These are phyloP conservation scores for Sarocladiaceae sp. DNA, from an alignment of 2,329 filamentous ascomycete species.

Conservation along the genomic window DNA sequence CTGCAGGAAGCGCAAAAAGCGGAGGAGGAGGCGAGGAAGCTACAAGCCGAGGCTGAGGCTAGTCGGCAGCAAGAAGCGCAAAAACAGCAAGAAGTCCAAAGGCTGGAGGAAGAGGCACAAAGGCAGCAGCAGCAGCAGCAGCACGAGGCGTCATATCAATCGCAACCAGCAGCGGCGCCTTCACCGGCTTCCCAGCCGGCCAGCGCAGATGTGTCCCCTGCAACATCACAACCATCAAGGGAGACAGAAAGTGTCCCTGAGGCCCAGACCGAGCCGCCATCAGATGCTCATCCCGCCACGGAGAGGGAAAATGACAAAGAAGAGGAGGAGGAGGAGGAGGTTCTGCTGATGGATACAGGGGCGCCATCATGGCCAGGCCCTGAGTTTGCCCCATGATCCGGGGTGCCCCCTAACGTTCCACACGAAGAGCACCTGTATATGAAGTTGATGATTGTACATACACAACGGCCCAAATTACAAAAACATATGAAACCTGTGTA, in stretches of 20 bases:
- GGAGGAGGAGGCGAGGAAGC: background rate
- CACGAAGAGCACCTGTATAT: no score
- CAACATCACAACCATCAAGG: no score
- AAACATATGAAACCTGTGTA: no score
- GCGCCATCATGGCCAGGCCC: background rate
- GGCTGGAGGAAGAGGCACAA: slow-evolving; percentile 1
- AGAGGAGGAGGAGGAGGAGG: background rate
- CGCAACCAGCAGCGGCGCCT: no score
- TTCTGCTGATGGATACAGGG: background rate
- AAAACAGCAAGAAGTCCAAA: background rate
- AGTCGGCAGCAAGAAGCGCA: background rate
- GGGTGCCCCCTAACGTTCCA: no score
- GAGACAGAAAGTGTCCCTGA: no score
- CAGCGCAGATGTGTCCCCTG: no score
- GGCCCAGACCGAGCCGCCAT: no score
- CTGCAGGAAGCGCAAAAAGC: background rate
- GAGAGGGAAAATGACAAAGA: background rate
- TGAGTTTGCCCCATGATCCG: background rate
- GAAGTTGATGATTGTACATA: no score
- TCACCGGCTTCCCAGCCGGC: no score
- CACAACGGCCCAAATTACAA: no score
- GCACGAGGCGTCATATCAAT: background rate
- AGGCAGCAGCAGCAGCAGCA: background rate
- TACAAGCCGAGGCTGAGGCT: background rate
- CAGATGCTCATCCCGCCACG: background rate